Base-by-base conservation (phyloP, 495 filamentous ascomycete genomes). In the Podospora pseudocomata region DNA sequence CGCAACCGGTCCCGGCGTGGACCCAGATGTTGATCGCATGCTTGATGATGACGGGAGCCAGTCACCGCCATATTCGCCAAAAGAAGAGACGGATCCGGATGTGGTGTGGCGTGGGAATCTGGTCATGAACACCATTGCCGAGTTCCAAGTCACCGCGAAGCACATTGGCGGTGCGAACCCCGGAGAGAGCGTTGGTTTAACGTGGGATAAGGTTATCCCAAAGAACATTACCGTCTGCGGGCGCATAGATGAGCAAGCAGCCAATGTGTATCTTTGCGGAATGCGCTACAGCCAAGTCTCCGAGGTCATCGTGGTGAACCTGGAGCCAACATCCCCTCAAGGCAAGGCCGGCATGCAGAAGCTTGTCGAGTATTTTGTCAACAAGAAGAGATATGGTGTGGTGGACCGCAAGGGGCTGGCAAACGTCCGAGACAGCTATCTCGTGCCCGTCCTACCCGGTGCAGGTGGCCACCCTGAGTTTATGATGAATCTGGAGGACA, bases 1-100 rank as follows among this genome's bases (percentile, higher is more conserved):
- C 4, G 80, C 76, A 69, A 77, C 79, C 70, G 79, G 83, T 67
- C 77, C 91, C 70, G 86, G 83, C 4, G 80, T 82, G 9, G 95
- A 99, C 77, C 86, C 92, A 18, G 95, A 99, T 68, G 93, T 99
- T 56, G 95, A 99, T 77, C 86, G 91, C 63, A 80, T 99, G 60
- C 84, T 99, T 4, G 39, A 49, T 49, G 93, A 97, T 68, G 93
- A 93, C 59, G 85, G 87, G n/a, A 87, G 86, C 28, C 90, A 94
- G 20, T 94, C 92, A 9, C 91, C 92, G 5, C 89, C 91, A 5
- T 97, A 97, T 77, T 96, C 92, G 2, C 94, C 94, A 0, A 79
- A 69, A 26, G 74, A 67, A 20, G 71, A 74, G 18, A 65, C 23
- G 16, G 74, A 72, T 13, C 85, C 87, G 28, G 91, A 94, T 39